Evolutionary conservation across 2,329 filamentous ascomycete species (phyloP), one percentile per base, ranked within the genome.

Genomic region (Pseudogymnoascus pannorum): DNA sequence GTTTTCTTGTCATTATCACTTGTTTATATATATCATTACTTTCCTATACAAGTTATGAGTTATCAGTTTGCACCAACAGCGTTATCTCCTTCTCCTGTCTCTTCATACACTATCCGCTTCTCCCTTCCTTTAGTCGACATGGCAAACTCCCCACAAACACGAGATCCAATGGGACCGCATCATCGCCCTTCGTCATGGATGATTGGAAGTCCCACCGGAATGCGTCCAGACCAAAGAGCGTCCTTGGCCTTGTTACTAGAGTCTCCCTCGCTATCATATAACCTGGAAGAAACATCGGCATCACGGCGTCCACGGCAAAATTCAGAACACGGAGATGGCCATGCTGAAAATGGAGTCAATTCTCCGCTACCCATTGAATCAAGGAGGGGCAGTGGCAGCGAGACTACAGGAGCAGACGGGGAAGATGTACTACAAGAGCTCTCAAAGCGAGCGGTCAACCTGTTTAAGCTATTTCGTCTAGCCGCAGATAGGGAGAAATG

Each of bases 401-500:
- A 9, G 16, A 9, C 36, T 40, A 12, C 16, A 18, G 36, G 11
- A 20, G 36, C 3, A 11, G 16, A 20, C 3, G 36, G 36, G 7
- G 86, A 89, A 57, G 84, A 86, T 61, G 87, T 91, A 0, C 79
- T 92, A 57, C 75, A 80, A 7, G 82, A 87, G 11, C 95, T 96
- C 71, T 82, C 85, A 3, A 72, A 76, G 4, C 86, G 91, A 22
- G 89, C 89, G 2, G 83, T 81, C 18, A 89, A 92, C 70, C 82
- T 94, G 67, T 87, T 84, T 64, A 86, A 88, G 65, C 79, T 94
- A 2, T 95, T 96, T 71, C 81, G 85, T 38, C 74, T 92, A 42
- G 89, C 92, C 62, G 87, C 91, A 0, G 90, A 96, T 72, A 82
- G 86, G 31, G 79, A 87, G 26, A 86, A 84, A 64, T 85, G 89